Evolutionary conservation across 805 yeast species (phyloP).

Genomic region (Grigorovia transvaalensis): DNA sequence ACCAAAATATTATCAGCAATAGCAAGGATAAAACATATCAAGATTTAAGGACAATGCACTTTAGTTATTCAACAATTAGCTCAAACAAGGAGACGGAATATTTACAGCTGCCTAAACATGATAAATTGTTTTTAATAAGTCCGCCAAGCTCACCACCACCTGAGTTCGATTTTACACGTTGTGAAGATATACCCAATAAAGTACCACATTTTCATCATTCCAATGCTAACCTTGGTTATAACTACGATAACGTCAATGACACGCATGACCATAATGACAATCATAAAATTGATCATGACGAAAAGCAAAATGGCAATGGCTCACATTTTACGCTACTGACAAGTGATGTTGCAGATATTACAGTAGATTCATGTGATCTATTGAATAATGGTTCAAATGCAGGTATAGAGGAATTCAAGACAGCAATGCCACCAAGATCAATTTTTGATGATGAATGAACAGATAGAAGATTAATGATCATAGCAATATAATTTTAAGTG

Average conservation of each 20-base stretch:
- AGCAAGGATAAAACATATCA: background rate
- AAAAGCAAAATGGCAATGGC: background rate
- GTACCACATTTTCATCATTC: background rate
- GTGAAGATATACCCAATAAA: slow-evolving; percentile 30
- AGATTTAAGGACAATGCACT: slow-evolving; percentile 1
- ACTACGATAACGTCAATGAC: background rate
- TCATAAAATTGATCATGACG: background rate
- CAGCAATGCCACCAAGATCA: slow-evolving; percentile 32
- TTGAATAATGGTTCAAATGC: background rate
- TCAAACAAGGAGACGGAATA: slow-evolving; percentile 8
- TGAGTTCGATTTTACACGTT: slow-evolving; percentile 30
- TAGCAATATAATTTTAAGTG: background rate
- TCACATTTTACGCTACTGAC: slow-evolving; percentile 9
- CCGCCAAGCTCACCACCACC: slow-evolving; percentile 37
- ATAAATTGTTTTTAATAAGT: slow-evolving; percentile 30
- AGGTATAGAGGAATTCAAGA: slow-evolving; percentile 15
- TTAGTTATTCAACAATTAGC: slow-evolving; percentile 13
- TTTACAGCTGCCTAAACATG: slow-evolving; percentile 27
- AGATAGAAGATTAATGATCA: background rate
- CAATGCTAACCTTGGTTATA: background rate
- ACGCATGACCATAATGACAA: background rate
- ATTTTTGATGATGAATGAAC: slow-evolving; percentile 25
- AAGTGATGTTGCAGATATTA: slow-evolving; percentile 14
- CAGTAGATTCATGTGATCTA: slow-evolving; percentile 11
- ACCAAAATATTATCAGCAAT: background rate